Evolutionary conservation across 345 rosid genomes (phyloP).

Genomic region (Rhizophora mangle): DNA sequence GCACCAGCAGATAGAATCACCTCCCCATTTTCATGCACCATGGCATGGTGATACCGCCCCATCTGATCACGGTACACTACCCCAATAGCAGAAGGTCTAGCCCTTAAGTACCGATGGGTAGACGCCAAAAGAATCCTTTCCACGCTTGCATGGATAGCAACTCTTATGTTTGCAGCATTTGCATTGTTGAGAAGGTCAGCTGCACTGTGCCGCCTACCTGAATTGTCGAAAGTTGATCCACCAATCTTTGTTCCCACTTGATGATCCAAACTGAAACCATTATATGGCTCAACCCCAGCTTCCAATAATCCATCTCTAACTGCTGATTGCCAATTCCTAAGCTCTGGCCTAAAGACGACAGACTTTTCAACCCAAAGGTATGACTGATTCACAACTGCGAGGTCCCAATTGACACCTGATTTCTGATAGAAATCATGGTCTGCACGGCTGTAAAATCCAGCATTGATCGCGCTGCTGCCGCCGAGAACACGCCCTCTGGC

Average conservation of each 20-base stretch:
- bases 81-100: slow-evolving; percentile 54
- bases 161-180: slow-evolving; percentile 50
- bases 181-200: slow-evolving; percentile 79
- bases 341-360: slow-evolving; percentile 70
- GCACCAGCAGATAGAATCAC: slow-evolving; percentile 83
- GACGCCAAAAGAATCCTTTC: slow-evolving; percentile 69
- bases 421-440: slow-evolving; percentile 50
- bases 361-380: slow-evolving; percentile 85
- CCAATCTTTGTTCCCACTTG: slow-evolving; percentile 86
- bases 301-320: slow-evolving; percentile 78
- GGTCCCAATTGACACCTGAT: slow-evolving; percentile 69
- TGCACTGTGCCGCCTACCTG: slow-evolving; percentile 72
- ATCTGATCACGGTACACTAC: slow-evolving; percentile 65
- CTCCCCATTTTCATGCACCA: slow-evolving; percentile 72
- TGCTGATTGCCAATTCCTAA: slow-evolving; percentile 79
- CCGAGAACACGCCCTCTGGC: slow-evolving; percentile 88
- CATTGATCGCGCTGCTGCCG: slow-evolving; percentile 93
- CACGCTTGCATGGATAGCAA: slow-evolving; percentile 71
- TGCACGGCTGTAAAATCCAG: slow-evolving; percentile 86
- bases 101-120: slow-evolving; percentile 27
- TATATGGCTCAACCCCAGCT: slow-evolving; percentile 73
- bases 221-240: slow-evolving; percentile 78
- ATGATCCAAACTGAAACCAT: slow-evolving; percentile 69
- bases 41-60: slow-evolving; percentile 73
- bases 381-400: slow-evolving; percentile 57